Evolutionary conservation across 306 rosid genomes (phyloP), one percentile per base, ranked within the genome.

Genomic region (Ceratonia siliqua): DNA sequence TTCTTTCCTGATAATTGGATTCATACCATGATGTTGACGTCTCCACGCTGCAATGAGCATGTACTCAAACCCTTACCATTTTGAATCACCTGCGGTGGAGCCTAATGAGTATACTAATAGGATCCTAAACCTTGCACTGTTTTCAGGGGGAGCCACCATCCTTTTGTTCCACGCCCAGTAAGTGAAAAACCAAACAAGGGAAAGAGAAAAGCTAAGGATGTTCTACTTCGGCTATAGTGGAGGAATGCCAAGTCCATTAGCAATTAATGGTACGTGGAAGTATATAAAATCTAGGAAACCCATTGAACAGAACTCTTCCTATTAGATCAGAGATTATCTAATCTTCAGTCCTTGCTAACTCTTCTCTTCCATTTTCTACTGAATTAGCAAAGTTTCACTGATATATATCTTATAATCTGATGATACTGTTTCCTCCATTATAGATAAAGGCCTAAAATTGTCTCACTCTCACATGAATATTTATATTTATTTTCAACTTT

Each of bases 11-110:
- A 41, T 50, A 52, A 18, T 56, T 76, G 38, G 71, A 56, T 22
- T 28, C 17, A 59, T 65, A 12, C 20, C 21, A 42, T 56, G 82
- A 50, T 75, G 62, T 83, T 22, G 82, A 78, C 77, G 33, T 59
- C 9, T 79, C 72, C 55, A 70, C 35, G n/a, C 50, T 79, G 54
- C 79, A 79, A 70, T 70, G 28, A 57, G 79, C 78, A 83, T 83
- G 78, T 74, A n/a, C 28, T 72, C 61, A 30, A 42, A 25, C 46
- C 43, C 71, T 45, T 64, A 56, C 68, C 24, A 18, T 73, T 64
- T n/a, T n/a, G 6, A 4, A 5, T 41, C 28, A 67, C 67, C 13
- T 25, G 43, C 36, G 32, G 8, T 17, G 55, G 48, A 36, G 54
- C 27, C 30, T 32, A 4, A 32, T 42, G 18, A 25, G 3, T 63